These are phyloP conservation scores for Microdochium bolleyi DNA, from an alignment of 2,329 filamentous ascomycete species.

Conservation along the genomic window DNA sequence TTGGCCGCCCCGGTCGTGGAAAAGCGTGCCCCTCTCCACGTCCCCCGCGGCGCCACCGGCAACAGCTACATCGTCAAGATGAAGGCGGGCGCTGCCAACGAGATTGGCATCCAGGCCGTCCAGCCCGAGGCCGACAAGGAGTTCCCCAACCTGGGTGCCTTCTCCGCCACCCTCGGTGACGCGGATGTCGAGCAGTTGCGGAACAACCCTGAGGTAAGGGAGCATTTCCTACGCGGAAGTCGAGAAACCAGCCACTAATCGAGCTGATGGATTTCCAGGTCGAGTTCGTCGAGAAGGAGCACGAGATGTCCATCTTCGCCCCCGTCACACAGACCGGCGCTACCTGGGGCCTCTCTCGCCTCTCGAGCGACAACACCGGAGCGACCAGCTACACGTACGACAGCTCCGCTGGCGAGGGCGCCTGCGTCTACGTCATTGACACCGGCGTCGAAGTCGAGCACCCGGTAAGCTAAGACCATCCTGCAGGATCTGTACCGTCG, in stretches of 20 bases:
- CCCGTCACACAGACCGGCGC: constrained; percentile 26
- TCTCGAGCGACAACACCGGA: constrained; percentile 23
- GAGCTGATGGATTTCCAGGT: not conserved
- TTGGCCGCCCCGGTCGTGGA: constrained; percentile 20
- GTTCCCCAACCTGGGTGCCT: not conserved
- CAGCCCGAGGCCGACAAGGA: not conserved
- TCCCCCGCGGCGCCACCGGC: constrained; percentile 26
- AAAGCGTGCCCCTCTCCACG: constrained; percentile 24
- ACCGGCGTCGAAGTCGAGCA: constrained; percentile 22
- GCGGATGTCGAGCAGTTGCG: not conserved
- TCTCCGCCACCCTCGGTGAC: not conserved
- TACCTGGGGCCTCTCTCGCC: constrained; percentile 30
- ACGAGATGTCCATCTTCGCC: constrained; percentile 12
- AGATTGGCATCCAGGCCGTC: not conserved
- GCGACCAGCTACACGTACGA: constrained; percentile 27
- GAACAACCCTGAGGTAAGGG: not conserved
- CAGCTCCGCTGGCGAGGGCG: constrained; percentile 18
- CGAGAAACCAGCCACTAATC: no score
- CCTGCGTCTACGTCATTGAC: constrained; percentile 25
- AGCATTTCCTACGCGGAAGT: no score
- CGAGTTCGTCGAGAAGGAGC: not conserved
- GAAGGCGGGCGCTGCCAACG: constrained; percentile 16
- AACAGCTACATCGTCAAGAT: constrained; percentile 37
- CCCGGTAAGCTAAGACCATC: not conserved
- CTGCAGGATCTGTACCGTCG: not conserved